Evolutionary conservation across 2,329 filamentous ascomycete species (phyloP), one percentile per base, ranked within the genome.

Genomic region (Cytospora piceae): DNA sequence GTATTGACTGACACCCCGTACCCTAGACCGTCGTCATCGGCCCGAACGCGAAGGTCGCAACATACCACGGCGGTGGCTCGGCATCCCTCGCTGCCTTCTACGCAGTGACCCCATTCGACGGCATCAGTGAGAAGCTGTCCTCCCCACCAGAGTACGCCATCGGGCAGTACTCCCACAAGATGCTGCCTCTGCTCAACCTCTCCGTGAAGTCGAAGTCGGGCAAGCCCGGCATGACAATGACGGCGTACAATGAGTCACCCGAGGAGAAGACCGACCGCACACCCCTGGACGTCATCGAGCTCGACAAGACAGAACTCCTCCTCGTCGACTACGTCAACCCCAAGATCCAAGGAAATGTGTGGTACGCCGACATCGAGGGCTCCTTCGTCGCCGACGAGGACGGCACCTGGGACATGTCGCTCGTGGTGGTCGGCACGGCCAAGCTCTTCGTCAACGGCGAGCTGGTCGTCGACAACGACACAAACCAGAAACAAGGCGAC

Each of bases 51-150:
- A 86, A 85, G 72, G 74, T 82, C 53, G 80, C 83, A 1, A 83
- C 81, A 2, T 86, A 85, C 69, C 83, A 88, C 70, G 89, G 89
- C 42, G 89, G 88, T 65, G 89, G 89, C 24, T 90, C 87, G 5
- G 89, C 88, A 1, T 83, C 86, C 0, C 75, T 87, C 32, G 76
- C 77, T 12, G 79, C 84, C 8, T 91, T 90, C 77, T 87, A 89
- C 66, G 89, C 90, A 57, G 82, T 93, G 24, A 92, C 87, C 0
- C 91, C 90, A 2, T 87, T 89, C 31, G 88, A 91, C 64, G 90
- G 90, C 8, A 91, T 93, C 71, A 83, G 81, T 49, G 80, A 80
- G 39, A 84, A 85, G 72, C 77, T 85, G 0, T 73, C 72, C 14
- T 75, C 74, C 0, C 64, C 76, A 6, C 81, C 83, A 0, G 74